Base-by-base conservation (phyloP, 2,329 filamentous ascomycete species). In the Basipetospora chlamydospora region DNA sequence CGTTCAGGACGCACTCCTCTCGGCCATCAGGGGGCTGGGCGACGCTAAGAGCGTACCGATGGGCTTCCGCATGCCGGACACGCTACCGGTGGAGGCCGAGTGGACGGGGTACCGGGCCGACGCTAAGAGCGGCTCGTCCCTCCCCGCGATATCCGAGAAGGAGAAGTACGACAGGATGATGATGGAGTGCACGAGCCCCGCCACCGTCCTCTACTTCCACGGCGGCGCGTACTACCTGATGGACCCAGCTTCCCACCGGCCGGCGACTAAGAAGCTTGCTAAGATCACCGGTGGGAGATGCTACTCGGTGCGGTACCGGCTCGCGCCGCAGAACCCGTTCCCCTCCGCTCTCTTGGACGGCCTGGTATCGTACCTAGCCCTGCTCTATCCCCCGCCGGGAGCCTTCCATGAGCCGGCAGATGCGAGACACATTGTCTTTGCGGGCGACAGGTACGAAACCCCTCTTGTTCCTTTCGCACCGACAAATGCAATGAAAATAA, bases 321-420 rank as follows among this genome's bases (percentile, higher is more conserved):
- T 90, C 3, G 72, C 80, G 10, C 83, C 83, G 0, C 77, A 86
- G 50, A 58, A 77, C 41, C 71, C 80, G 0, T 90, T 90, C 50
- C 83, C 83, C 0, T 64, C 78, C 0, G 80, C 80, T 2, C 55
- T 90, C 6, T 58, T 88, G 29, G 83, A 90, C 49, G 79, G 71
- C 2, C 56, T 88, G 8, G 63, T 78, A 22, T 74, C 79, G 0
- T 90, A 88, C 48, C 63, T 90, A 25, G 71, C 70, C 1, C 63
- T 87, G 6, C 62, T 90, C 2, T 77, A 84, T 46, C 83, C 83
- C 10, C 77, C 79, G 0, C 61, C 70, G 0, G 77, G 67, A 13
- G 69, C 80, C 0, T 67, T 74, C 30, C 82, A 90, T 51, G 61
- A 67, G 11, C 60, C 81, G 3, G 69, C 88, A 2, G 58, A 64